phyloP scores from a whole-genome alignment of 768 basidiomycete species.

The Lanmaoa rubissima region DNA sequence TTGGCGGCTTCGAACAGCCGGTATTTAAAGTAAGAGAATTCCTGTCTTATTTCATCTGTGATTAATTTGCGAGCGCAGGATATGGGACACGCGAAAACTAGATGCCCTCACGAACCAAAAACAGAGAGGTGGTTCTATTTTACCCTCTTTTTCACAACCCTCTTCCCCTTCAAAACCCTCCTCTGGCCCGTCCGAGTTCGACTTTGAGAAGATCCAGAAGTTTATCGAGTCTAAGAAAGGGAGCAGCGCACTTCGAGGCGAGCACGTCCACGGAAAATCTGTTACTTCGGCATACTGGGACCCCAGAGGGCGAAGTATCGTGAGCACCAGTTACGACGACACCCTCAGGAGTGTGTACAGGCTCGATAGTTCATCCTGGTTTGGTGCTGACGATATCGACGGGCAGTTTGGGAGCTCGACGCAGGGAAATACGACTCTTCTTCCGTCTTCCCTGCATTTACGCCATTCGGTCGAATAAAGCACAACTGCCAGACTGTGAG shows the following conservation, averaged over 20 bases:
- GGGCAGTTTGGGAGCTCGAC: constrained; percentile 73
- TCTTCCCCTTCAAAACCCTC: constrained; percentile 15
- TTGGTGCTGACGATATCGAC: constrained; percentile 9
- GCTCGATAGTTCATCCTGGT: not conserved
- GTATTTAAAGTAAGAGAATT: constrained; percentile 54
- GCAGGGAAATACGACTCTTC: constrained; percentile 47
- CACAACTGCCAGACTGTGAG: constrained; percentile 84
- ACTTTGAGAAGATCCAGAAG: constrained; percentile 44
- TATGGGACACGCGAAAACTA: constrained; percentile 80
- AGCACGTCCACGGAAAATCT: constrained; percentile 71
- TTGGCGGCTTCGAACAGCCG: constrained; percentile 78
- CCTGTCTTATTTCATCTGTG: not conserved
- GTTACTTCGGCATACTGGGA: constrained; percentile 88
- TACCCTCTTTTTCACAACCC: constrained; percentile 32
- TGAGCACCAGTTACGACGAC: constrained; percentile 86
- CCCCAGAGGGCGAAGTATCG: constrained; percentile 70
- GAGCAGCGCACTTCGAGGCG: constrained; percentile 54
- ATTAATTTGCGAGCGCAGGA: constrained; percentile 38
- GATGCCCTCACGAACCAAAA: constrained; percentile 36
- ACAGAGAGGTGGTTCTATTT: constrained; percentile 16
- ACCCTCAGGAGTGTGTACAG: constrained; percentile 58
- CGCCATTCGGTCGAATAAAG: constrained; percentile 58
- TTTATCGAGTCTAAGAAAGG: constrained; percentile 54
- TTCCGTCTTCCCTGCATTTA: constrained; percentile 54
- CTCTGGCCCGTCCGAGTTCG: constrained; percentile 29